These are phyloP conservation scores for Teratosphaeria destructans DNA, from an alignment of 2,329 filamentous ascomycete species.

Conservation along the genomic window DNA sequence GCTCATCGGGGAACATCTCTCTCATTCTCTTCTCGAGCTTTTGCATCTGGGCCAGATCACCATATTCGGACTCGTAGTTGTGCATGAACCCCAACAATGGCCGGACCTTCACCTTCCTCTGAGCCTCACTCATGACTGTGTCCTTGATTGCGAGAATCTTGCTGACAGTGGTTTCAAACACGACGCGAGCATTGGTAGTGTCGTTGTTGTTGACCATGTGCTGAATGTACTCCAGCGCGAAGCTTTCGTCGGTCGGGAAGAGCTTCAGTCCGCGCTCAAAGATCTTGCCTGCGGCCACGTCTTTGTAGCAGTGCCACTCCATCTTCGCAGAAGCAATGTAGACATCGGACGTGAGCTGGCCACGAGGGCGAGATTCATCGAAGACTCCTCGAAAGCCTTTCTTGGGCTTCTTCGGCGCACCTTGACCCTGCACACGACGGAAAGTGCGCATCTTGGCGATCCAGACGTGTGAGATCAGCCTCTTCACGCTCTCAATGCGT, in stretches of 20 bases:
- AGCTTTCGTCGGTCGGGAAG: constrained; percentile 86
- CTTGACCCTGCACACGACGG: constrained; percentile 81
- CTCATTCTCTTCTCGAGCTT: constrained; percentile 89
- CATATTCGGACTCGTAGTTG: constrained; percentile 87
- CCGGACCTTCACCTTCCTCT: constrained; percentile 53
- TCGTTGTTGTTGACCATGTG: constrained; percentile 91
- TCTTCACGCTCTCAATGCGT: constrained; percentile 66
- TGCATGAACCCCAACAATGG: constrained; percentile 86
- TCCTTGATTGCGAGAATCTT: constrained; percentile 48
- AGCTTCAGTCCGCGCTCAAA: constrained; percentile 89
- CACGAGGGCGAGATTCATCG: constrained; percentile 74
- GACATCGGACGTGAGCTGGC: constrained; percentile 83
- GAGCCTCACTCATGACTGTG: constrained; percentile 38
- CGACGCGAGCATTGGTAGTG: constrained; percentile 78
- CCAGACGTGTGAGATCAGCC: constrained; percentile 87
- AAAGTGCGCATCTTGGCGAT: constrained; percentile 89
- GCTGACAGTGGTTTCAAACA: constrained; percentile 89
- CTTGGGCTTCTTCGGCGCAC: constrained; percentile 44
- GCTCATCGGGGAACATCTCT: constrained; percentile 85
- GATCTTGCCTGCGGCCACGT: constrained; percentile 83
- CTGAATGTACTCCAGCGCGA: constrained; percentile 92
- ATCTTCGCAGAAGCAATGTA: constrained; percentile 89
- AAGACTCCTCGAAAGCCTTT: constrained; percentile 79
- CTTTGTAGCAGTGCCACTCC: constrained; percentile 93
- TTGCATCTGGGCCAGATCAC: constrained; percentile 80